Evolutionary conservation across 768 basidiomycete species (phyloP).

Genomic region (Tephrocybe sp.): DNA sequence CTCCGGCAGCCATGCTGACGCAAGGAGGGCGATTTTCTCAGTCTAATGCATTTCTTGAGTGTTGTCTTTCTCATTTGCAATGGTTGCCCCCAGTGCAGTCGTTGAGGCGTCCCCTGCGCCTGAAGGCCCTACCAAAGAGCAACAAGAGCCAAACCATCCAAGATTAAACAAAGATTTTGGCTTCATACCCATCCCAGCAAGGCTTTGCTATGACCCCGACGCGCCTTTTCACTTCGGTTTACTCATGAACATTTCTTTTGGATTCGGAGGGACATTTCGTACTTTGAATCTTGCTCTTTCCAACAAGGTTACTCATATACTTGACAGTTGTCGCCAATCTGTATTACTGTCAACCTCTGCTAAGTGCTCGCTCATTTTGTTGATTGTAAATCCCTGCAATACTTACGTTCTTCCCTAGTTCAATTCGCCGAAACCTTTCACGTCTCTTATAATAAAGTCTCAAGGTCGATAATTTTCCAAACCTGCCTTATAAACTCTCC

Average conservation of each 20-base stretch:
- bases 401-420: slow-evolving; percentile 24
- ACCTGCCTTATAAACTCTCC: background rate
- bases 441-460: slow-evolving; percentile 37
- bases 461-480: slow-evolving; percentile 25
- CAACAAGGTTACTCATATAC: background rate
- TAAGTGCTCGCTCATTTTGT: background rate
- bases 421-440: slow-evolving; percentile 36
- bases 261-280: slow-evolving; percentile 11
- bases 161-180: slow-evolving; percentile 11
- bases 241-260: slow-evolving; percentile 9
- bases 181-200: slow-evolving; percentile 7
- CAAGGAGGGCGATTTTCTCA: too few relatives aligned
- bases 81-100: too few relatives aligned
- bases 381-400: background rate
- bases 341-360: slow-evolving; percentile 11
- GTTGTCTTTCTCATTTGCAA: too few relatives aligned
- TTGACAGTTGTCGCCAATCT: slow-evolving; percentile 5
- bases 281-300: background rate
- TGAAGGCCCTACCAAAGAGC: too few relatives aligned
- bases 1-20: too few relatives aligned
- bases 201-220: slow-evolving; percentile 11
- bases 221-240: slow-evolving; percentile 7
- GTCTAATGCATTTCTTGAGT: too few relatives aligned
- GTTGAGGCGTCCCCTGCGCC: too few relatives aligned
- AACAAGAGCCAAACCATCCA: too few relatives aligned